Evolutionary conservation across 306 rosid species (phyloP).

Genomic region (Casuarina cunninghamiana): DNA sequence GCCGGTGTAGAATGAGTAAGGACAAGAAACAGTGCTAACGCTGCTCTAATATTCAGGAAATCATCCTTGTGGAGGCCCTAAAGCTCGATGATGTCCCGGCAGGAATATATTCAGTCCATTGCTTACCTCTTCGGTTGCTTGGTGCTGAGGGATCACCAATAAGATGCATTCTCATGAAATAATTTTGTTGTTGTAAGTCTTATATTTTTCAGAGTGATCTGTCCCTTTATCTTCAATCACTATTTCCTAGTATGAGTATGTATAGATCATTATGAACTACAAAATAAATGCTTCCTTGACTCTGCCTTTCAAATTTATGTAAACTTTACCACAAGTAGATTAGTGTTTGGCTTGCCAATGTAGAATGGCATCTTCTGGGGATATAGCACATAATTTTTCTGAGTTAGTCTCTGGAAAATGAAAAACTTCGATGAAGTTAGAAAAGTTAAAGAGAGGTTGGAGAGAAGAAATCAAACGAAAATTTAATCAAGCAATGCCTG

Average conservation of each 20-base stretch:
- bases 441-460: no score
- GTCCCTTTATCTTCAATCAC: no score
- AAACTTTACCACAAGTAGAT: no score
- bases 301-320: neutral
- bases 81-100: slow-evolving; percentile 72
- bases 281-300: neutral
- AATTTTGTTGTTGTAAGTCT: slow-evolving; percentile 23
- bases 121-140: slow-evolving; percentile 81
- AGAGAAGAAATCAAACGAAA: no score
- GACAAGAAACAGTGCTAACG: slow-evolving; percentile 21
- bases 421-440: no score
- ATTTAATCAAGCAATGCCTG: no score
- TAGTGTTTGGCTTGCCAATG: no score
- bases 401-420: no score
- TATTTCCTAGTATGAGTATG: neutral
- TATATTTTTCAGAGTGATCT: neutral
- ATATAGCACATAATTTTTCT: no score
- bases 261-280: neutral
- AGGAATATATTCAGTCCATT: slow-evolving; percentile 72
- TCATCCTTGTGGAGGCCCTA: slow-evolving; percentile 84
- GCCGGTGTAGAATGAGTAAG: slow-evolving; percentile 11
- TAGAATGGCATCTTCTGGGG: no score
- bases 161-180: slow-evolving; percentile 80
- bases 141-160: slow-evolving; percentile 96
- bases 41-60: slow-evolving; percentile 52